Conservation (phyloP, 768 basidiomycete genomes). For the Mycena maculata region DNA sequence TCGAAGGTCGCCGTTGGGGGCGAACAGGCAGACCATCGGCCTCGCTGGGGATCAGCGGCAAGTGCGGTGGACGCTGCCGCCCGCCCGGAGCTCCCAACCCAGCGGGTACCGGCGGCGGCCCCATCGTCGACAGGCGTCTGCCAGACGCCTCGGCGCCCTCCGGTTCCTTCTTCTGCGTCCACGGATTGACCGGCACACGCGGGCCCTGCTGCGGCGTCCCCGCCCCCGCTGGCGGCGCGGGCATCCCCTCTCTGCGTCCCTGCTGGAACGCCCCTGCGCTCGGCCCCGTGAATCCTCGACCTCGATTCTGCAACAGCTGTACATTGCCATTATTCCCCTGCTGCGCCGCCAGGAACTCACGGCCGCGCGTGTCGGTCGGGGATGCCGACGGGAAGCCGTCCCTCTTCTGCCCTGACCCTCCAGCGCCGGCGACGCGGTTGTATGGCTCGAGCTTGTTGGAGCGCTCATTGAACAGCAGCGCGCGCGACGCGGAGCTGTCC, state of each 20-base stretch:
- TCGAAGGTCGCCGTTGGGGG: constrained; percentile 48
- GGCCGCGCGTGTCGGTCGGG: constrained; percentile 56
- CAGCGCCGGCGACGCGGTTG: constrained; percentile 59
- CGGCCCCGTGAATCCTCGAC: constrained; percentile 39
- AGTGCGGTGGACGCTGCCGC: constrained; percentile 70
- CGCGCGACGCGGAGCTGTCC: constrained; percentile 64
- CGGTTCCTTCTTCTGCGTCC: constrained; percentile 42
- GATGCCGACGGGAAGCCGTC: constrained; percentile 54
- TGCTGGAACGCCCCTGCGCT: constrained; percentile 30
- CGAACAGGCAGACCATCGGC: constrained; percentile 24
- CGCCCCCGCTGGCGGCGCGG: constrained; percentile 48
- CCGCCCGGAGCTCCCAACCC: constrained; percentile 41
- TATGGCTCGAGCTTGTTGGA: constrained; percentile 92
- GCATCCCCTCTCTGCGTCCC: constrained; percentile 51
- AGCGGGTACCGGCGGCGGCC: constrained; percentile 61
- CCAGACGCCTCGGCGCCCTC: constrained; percentile 49
- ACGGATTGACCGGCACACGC: constrained; percentile 22
- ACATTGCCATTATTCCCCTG: constrained; percentile 50
- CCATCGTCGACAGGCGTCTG: constrained; percentile 59
- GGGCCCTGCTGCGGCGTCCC: constrained; percentile 21
- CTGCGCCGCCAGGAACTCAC: constrained; percentile 57
- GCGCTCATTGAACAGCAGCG: constrained; percentile 91
- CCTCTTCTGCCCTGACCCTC: constrained; percentile 58
- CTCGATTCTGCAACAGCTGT: constrained; percentile 72
- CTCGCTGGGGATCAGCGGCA: constrained; percentile 49